phyloP scores from a whole-genome alignment of 164 flowering plant species.

The Magnolia kwangsiensis region DNA sequence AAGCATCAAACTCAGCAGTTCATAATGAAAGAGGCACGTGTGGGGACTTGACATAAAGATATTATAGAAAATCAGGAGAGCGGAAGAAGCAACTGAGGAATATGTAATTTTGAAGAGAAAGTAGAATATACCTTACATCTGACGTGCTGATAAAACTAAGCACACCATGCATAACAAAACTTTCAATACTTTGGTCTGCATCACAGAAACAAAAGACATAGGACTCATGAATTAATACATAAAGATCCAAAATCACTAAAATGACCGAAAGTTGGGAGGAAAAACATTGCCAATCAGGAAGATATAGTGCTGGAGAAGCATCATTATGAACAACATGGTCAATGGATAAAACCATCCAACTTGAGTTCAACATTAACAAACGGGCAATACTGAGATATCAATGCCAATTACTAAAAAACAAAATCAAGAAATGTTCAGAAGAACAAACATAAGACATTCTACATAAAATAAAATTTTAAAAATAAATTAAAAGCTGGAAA shows the following conservation, averaged over 20 bases:
- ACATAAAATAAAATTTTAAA: no score
- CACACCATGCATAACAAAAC: conserved; percentile 58
- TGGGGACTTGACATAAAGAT: conserved; percentile 43
- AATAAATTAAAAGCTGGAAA: no score
- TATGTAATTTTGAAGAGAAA: conserved; percentile 5
- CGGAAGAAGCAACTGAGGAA: background rate
- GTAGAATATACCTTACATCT: conserved; percentile 63
- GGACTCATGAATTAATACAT: background rate
- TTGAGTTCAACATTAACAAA: background rate
- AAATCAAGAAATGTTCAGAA: no score
- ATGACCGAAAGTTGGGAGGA: background rate
- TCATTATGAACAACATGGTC: background rate
- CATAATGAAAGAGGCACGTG: conserved; percentile 75
- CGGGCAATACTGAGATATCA: no score
- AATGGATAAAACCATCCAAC: background rate
- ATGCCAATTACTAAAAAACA: no score
- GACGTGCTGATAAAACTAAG: conserved; percentile 68
- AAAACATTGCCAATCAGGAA: background rate
- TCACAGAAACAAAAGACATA: background rate
- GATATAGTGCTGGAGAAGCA: background rate
- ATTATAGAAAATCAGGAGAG: conserved; percentile 19
- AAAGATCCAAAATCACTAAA: background rate
- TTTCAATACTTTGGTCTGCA: conserved; percentile 62
- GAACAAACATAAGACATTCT: no score
- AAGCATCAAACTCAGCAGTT: conserved; percentile 83